Evolutionary conservation across 2,329 filamentous ascomycete genomes (phyloP).

Genomic region (Grosmannia serpens): DNA sequence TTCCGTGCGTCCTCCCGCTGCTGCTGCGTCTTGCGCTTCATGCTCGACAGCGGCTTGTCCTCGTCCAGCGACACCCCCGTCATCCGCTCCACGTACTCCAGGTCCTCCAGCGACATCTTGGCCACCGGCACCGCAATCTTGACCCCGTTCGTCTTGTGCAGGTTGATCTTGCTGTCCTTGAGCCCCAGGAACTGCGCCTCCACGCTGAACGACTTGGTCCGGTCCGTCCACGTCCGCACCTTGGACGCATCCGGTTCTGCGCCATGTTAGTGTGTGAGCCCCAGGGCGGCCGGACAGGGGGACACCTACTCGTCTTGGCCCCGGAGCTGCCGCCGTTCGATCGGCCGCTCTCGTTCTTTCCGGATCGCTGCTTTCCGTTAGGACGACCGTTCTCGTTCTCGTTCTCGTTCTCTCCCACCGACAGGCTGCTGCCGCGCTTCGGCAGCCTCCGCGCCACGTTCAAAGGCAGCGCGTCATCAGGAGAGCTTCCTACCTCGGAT

Average conservation of each 20-base stretch:
- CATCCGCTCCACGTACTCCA: constrained; percentile 83
- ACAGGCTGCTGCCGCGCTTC: constrained; percentile 66
- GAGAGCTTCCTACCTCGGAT: constrained; percentile 56
- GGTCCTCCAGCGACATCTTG: constrained; percentile 92
- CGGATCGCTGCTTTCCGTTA: constrained; percentile 42
- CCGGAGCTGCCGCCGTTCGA: constrained; percentile 16
- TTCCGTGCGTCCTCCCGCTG: constrained; percentile 17
- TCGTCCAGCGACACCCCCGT: constrained; percentile 89
- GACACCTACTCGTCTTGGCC: constrained; percentile 40
- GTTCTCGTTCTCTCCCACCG: constrained; percentile 16
- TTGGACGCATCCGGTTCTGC: constrained; percentile 72
- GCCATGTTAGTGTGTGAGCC: background rate
- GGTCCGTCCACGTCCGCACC: constrained; percentile 87
- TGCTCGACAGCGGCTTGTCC: constrained; percentile 83
- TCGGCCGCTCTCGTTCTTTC: constrained; percentile 15
- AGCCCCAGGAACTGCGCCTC: constrained; percentile 93
- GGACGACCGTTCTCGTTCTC: constrained; percentile 19
- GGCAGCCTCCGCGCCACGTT: constrained; percentile 55
- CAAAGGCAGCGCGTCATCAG: constrained; percentile 35
- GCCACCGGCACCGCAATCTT: constrained; percentile 92
- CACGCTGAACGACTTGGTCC: constrained; percentile 91
- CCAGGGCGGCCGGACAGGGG: too few species aligned
- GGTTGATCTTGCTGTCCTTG: constrained; percentile 90
- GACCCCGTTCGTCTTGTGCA: constrained; percentile 95
- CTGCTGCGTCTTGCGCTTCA: constrained; percentile 37